A percentile compares a stretch with the other conserved stretches of the same genome.
Conservation (phyloP, 805 yeast species). For the Maudiozyma saulgeensis region DNA sequence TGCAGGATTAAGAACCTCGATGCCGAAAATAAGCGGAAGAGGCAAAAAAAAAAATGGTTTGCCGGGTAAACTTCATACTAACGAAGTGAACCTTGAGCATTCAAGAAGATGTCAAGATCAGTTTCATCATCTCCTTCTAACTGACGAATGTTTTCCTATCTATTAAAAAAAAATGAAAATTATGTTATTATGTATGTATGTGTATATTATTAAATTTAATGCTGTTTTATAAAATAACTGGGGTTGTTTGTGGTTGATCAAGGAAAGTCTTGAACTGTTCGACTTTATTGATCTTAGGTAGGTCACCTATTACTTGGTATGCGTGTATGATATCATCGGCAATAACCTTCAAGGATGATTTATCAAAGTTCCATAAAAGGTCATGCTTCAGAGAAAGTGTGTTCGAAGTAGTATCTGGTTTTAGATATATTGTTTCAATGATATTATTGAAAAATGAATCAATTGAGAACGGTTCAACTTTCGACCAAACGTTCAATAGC, state of each 20-base stretch:
- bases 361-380: conserved; percentile 13
- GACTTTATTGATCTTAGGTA: conserved; percentile 1
- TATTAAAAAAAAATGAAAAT: background rate
- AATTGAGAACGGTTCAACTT: conserved; percentile 11
- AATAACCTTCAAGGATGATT: conserved; percentile 6
- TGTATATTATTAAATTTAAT: too few relatives aligned
- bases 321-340: conserved; percentile 1
- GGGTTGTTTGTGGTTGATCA: background rate
- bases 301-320: conserved; percentile 1
- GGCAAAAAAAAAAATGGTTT: too few relatives aligned
- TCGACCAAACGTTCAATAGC: conserved; percentile 19
- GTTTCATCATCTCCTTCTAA: too few relatives aligned
- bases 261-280: conserved; percentile 1
- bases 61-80: too few relatives aligned
- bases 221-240: background rate
- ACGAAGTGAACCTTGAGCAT: too few relatives aligned
- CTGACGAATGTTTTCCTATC: too few relatives aligned
- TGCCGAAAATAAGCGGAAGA: too few relatives aligned
- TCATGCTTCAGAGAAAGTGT: conserved; percentile 4
- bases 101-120: too few relatives aligned
- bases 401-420: conserved; percentile 6
- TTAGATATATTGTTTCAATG: conserved; percentile 23
- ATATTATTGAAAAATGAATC: conserved; percentile 24
- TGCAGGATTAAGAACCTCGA: too few relatives aligned
- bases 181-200: background rate